A percentile compares a stretch with the other conserved stretches of the same genome.
Conservation (phyloP, 2,329 filamentous ascomycete species). For the Colletotrichum cordylinicola region DNA sequence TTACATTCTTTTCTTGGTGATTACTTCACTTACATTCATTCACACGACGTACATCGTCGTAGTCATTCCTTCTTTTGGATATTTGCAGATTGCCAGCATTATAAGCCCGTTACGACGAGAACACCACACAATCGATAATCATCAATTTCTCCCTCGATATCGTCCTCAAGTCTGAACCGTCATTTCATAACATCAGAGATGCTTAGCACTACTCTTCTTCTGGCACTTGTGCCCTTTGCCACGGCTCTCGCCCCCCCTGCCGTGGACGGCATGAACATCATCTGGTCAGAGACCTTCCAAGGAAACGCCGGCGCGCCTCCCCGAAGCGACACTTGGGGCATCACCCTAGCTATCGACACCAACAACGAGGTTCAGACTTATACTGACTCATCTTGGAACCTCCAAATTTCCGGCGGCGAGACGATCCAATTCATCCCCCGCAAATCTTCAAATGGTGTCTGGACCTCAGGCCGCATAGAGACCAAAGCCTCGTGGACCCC, state of each 20-base stretch:
- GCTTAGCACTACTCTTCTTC: background rate
- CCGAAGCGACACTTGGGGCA: slow-evolving; percentile 47
- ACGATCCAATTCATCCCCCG: slow-evolving; percentile 59
- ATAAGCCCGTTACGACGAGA: background rate
- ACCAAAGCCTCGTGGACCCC: slow-evolving; percentile 53
- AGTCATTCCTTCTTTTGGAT: background rate
- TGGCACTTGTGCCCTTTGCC: slow-evolving; percentile 28
- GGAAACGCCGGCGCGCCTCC: slow-evolving; percentile 43
- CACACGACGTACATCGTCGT: background rate
- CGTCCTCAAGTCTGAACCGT: background rate
- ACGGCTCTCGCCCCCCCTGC: slow-evolving; percentile 42
- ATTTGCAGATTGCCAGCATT: background rate
- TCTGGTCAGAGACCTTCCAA: slow-evolving; percentile 53
- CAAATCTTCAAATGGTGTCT: slow-evolving; percentile 41
- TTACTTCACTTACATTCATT: background rate
- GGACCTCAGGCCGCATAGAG: slow-evolving; percentile 63
- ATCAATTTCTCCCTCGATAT: background rate
- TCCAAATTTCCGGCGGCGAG: slow-evolving; percentile 55
- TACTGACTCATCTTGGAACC: slow-evolving; percentile 48
- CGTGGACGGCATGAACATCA: slow-evolving; percentile 44
- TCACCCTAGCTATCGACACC: slow-evolving; percentile 45
- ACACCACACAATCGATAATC: background rate
- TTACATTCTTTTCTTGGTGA: slow-evolving; percentile 19
- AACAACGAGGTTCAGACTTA: slow-evolving; percentile 61
- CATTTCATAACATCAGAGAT: background rate